Evolutionary conservation across 2,329 filamentous ascomycete genomes (phyloP).

Genomic region (Grosmannia serpens): DNA sequence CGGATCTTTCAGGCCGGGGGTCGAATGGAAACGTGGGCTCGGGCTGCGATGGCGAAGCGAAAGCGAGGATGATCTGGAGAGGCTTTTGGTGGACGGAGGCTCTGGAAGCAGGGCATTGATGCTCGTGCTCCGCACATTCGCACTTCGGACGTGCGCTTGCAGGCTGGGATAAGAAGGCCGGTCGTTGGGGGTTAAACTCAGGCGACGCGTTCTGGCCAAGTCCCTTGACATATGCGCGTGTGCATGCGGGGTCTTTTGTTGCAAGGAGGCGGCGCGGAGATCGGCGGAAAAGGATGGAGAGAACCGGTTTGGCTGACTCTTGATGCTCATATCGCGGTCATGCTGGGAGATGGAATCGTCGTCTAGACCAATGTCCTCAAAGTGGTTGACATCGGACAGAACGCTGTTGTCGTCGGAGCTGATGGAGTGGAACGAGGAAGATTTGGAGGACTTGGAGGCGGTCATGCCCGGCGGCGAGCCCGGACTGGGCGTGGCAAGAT

Average conservation of each 20-base stretch:
- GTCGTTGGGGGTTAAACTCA: constrained; percentile 15
- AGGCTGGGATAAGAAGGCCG: constrained; percentile 35
- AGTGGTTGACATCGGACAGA: constrained; percentile 65
- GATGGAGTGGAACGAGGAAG: constrained; percentile 75
- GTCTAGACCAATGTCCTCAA: constrained; percentile 85
- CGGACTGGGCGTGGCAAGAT: constrained; percentile 33
- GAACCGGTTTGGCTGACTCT: constrained; percentile 33
- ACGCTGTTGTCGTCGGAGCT: constrained; percentile 62
- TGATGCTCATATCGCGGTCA: constrained; percentile 24
- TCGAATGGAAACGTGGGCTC: constrained; percentile 31
- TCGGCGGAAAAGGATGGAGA: constrained; percentile 34
- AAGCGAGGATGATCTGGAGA: constrained; percentile 28
- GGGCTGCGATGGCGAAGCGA: constrained; percentile 36
- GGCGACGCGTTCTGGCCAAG: constrained; percentile 19
- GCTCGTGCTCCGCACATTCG: constrained; percentile 41
- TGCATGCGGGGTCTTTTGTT: constrained; percentile 13
- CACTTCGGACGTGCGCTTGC: constrained; percentile 31
- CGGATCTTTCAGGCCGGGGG: constrained; percentile 32
- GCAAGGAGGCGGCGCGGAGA: constrained; percentile 22
- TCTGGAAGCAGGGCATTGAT: constrained; percentile 23
- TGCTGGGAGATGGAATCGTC: constrained; percentile 34
- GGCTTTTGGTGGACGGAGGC: constrained; percentile 15
- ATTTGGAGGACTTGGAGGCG: constrained; percentile 77
- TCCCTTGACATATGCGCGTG: constrained; percentile 20
- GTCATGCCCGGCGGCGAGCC: constrained; percentile 70